Evolutionary conservation across 768 basidiomycete genomes (phyloP).

Genomic region (Hortiboletus flavorubellus): DNA sequence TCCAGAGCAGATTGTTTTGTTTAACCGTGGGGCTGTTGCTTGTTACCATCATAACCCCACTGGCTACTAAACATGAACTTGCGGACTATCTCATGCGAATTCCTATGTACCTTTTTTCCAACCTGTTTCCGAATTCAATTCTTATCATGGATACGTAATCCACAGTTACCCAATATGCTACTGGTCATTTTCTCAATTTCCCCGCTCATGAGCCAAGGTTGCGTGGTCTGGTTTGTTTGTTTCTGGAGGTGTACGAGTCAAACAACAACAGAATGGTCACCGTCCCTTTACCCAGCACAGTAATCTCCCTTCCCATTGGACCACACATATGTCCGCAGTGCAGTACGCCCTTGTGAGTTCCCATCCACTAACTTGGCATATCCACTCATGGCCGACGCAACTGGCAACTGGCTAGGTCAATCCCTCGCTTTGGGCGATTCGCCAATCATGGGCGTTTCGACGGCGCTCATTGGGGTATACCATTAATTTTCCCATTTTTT

Average conservation of each 20-base stretch:
- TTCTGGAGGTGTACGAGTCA: constrained; percentile 13
- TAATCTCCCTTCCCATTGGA: not conserved
- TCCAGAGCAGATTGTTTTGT: constrained; percentile 22
- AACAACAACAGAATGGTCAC: not conserved
- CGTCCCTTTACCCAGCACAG: not conserved
- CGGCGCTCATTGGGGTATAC: not conserved
- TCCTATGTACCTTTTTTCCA: constrained; percentile 23
- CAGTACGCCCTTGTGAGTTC: not conserved
- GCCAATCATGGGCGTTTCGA: not conserved
- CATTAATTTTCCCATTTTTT: not conserved
- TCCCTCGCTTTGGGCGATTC: not conserved
- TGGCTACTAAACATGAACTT: constrained; percentile 12
- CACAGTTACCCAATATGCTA: constrained; percentile 5
- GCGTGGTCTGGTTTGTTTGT: constrained; percentile 9
- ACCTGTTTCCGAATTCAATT: constrained; percentile 7
- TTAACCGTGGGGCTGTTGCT: constrained; percentile 14
- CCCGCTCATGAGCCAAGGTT: constrained; percentile 13
- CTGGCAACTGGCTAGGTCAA: constrained; percentile 10
- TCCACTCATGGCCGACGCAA: not conserved
- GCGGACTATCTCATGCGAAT: constrained; percentile 29
- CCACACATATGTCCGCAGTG: not conserved
- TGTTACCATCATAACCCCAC: constrained; percentile 12
- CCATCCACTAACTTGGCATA: not conserved
- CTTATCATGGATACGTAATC: constrained; percentile 11
- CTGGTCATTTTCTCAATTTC: not conserved